phyloP scores from a whole-genome alignment of 306 rosid genomes.

The Canavalia ensiformis region DNA sequence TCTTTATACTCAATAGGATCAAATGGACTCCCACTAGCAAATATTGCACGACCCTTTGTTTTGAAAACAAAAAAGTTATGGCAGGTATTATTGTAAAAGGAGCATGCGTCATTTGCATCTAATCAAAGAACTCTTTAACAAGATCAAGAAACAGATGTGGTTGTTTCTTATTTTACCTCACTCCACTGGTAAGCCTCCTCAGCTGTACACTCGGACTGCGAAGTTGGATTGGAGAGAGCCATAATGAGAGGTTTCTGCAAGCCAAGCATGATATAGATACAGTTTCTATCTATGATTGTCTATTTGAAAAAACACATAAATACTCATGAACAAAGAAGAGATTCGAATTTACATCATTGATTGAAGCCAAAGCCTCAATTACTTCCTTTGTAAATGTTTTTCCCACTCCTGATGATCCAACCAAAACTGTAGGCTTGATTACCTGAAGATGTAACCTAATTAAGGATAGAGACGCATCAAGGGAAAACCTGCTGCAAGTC shows the following conservation, averaged over 20 bases:
- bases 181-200: conserved; percentile 66
- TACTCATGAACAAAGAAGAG: background rate
- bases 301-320: background rate
- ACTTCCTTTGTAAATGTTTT: conserved; percentile 81
- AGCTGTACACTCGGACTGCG: conserved; percentile 91
- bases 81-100: background rate
- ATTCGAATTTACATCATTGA: conserved; percentile 61
- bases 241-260: conserved; percentile 80
- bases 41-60: conserved; percentile 30
- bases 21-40: conserved; percentile 36
- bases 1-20: conserved; percentile 58
- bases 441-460: conserved; percentile 49
- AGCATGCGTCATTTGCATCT: conserved; percentile 1
- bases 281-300: background rate
- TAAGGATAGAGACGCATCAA: background rate
- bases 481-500: background rate
- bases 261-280: conserved; percentile 29
- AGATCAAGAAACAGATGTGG: conserved; percentile 26
- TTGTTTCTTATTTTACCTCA: conserved; percentile 6
- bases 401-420: conserved; percentile 90
- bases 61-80: background rate
- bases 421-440: conserved; percentile 82
- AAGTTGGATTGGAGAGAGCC: conserved; percentile 93
- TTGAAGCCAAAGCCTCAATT: conserved; percentile 68
- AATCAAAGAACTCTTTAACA: background rate